phyloP scores from a whole-genome alignment of 768 basidiomycete genomes.

The Hebeloma cylindrosporum region DNA sequence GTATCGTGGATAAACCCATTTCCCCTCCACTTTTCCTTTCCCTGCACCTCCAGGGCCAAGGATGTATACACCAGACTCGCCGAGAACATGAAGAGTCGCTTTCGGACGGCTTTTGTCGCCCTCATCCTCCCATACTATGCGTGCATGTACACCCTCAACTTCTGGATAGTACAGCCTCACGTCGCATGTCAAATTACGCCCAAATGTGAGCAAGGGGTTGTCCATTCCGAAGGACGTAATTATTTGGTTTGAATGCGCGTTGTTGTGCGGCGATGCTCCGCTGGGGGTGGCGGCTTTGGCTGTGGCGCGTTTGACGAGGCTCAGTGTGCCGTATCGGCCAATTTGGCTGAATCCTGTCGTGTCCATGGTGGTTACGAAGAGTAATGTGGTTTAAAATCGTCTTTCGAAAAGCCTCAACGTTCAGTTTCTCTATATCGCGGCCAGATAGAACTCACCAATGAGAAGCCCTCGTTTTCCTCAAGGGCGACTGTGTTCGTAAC shows the following conservation, averaged over 20 bases:
- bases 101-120: constrained; percentile 52
- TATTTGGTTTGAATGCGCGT: too few relatives aligned
- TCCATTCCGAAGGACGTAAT: constrained; percentile 76
- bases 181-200: constrained; percentile 61
- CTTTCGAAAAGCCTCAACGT: too few relatives aligned
- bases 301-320: constrained; percentile 51
- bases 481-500: too few relatives aligned
- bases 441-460: too few relatives aligned
- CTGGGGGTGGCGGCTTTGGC: constrained; percentile 24
- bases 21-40: constrained; percentile 62
- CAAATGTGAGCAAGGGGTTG: constrained; percentile 64
- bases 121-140: constrained; percentile 64
- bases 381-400: too few relatives aligned
- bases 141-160: constrained; percentile 66
- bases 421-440: too few relatives aligned
- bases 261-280: constrained; percentile 31
- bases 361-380: constrained; percentile 44
- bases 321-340: constrained; percentile 67
- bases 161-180: constrained; percentile 70
- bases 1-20: constrained; percentile 50
- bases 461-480: too few relatives aligned
- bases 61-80: constrained; percentile 52
- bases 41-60: constrained; percentile 61
- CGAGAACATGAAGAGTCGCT: background rate
- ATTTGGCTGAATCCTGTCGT: constrained; percentile 47